phyloP scores from a whole-genome alignment of 31 red algal species.

The Pterothamnion heteromorphum region DNA sequence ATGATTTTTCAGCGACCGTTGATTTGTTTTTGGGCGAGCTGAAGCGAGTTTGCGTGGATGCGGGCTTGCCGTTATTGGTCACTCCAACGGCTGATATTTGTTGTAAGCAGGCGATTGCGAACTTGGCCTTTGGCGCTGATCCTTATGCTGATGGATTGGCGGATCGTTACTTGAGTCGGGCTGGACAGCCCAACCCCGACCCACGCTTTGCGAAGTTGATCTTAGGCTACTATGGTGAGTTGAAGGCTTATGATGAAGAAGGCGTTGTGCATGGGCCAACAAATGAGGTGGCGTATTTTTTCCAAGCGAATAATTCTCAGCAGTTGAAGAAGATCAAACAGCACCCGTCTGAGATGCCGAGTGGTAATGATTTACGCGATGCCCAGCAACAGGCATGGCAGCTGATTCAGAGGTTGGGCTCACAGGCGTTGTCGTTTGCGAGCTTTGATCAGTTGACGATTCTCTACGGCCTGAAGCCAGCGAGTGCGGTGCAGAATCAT shows the following conservation, averaged over 20 bases:
- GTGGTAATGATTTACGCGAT: not conserved
- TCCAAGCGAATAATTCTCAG: not conserved
- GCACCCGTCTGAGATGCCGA: not conserved
- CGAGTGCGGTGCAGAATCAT: not conserved
- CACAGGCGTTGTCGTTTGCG: not conserved
- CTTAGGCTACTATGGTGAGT: not conserved
- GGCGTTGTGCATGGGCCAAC: not conserved
- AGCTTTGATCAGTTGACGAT: not conserved
- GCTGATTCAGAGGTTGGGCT: not conserved
- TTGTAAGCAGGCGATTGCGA: not conserved
- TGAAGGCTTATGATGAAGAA: not conserved
- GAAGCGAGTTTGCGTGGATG: not conserved
- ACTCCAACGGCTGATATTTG: not conserved
- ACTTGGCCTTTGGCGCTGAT: not conserved
- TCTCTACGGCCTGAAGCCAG: not conserved
- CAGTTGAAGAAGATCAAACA: not conserved
- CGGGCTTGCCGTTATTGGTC: not conserved
- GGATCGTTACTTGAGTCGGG: not conserved
- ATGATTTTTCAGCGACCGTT: not conserved
- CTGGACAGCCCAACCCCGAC: not conserved
- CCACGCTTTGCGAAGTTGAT: not conserved
- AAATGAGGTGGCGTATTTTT: not conserved
- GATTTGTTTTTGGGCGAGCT: not conserved
- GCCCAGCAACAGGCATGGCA: not conserved
- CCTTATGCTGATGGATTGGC: not conserved